Percentiles rank a stretch among this genome's conserved stretches.
Evolutionary conservation across 1,284 basidiomycete species (phyloP).

Genomic region (Sanghuangporus sanghuang): DNA sequence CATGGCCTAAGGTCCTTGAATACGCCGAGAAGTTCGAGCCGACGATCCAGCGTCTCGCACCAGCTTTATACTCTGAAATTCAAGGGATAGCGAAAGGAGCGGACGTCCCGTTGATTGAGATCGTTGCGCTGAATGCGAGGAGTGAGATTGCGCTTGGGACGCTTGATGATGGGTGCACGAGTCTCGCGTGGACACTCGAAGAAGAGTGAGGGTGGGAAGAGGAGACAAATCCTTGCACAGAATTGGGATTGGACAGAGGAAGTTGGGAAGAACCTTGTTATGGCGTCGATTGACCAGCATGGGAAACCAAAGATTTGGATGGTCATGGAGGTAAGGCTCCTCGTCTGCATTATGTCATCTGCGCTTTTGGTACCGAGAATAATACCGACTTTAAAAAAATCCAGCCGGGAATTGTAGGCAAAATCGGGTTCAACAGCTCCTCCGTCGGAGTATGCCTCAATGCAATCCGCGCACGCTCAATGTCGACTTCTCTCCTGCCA

Average conservation of each 20-base stretch:
- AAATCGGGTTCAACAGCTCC: slow-evolving; percentile 33
- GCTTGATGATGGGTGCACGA: slow-evolving; percentile 35
- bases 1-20: slow-evolving; percentile 28
- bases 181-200: slow-evolving; percentile 28
- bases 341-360: too few relatives aligned
- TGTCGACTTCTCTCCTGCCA: slow-evolving; percentile 28
- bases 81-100: slow-evolving; percentile 30
- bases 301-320: slow-evolving; percentile 33
- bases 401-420: slow-evolving; percentile 34
- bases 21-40: slow-evolving; percentile 25
- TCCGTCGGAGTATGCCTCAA: slow-evolving; percentile 34
- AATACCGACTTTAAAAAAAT: too few relatives aligned
- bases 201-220: slow-evolving; percentile 8
- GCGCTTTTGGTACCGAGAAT: too few relatives aligned
- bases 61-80: slow-evolving; percentile 31
- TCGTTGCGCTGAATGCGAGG: slow-evolving; percentile 32
- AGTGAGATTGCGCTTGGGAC: slow-evolving; percentile 32
- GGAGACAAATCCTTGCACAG: slow-evolving; percentile 29
- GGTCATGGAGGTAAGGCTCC: slow-evolving; percentile 29
- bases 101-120: slow-evolving; percentile 26
- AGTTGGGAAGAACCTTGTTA: slow-evolving; percentile 30
- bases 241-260: slow-evolving; percentile 36
- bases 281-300: slow-evolving; percentile 26
- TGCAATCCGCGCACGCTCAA: slow-evolving; percentile 31
- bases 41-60: slow-evolving; percentile 25